Conservation (phyloP, 1,139 yeast species). For the Sugiyamaella xylanicola region DNA sequence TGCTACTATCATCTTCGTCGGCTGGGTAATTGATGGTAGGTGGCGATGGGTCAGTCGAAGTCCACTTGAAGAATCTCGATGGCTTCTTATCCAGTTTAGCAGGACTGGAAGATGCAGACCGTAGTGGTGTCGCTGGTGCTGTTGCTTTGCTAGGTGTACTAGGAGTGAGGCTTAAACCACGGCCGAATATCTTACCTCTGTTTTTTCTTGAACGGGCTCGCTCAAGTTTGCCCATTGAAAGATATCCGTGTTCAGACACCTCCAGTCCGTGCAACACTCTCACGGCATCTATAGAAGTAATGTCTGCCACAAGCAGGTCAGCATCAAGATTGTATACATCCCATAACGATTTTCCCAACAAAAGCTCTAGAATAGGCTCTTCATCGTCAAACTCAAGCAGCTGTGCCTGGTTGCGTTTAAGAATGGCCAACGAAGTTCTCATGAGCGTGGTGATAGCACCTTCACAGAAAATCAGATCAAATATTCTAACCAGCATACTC, state of each 20-base stretch:
- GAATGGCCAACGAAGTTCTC: slow-evolving; percentile 59
- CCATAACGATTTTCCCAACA: slow-evolving; percentile 58
- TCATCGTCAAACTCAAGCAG: slow-evolving; percentile 57
- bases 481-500: slow-evolving; percentile 54
- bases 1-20: background rate
- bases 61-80: slow-evolving; percentile 11
- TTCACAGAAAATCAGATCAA: slow-evolving; percentile 59
- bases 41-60: background rate
- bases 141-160: background rate
- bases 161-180: background rate
- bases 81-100: slow-evolving; percentile 8
- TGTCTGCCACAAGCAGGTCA: slow-evolving; percentile 54
- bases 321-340: slow-evolving; percentile 48
- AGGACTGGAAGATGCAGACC: slow-evolving; percentile 5
- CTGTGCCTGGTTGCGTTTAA: slow-evolving; percentile 55
- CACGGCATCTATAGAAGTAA: slow-evolving; percentile 39
- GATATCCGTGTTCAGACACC: slow-evolving; percentile 35
- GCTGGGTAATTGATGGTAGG: background rate
- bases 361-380: slow-evolving; percentile 62
- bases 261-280: slow-evolving; percentile 32
- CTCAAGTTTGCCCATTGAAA: slow-evolving; percentile 21
- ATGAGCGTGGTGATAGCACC: slow-evolving; percentile 68
- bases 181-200: slow-evolving; percentile 1
- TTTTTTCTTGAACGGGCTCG: slow-evolving; percentile 19
- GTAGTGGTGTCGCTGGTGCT: background rate